These are phyloP conservation scores for Zymoseptoria brevis DNA, from an alignment of 2,329 filamentous ascomycete genomes.

Conservation along the genomic window DNA sequence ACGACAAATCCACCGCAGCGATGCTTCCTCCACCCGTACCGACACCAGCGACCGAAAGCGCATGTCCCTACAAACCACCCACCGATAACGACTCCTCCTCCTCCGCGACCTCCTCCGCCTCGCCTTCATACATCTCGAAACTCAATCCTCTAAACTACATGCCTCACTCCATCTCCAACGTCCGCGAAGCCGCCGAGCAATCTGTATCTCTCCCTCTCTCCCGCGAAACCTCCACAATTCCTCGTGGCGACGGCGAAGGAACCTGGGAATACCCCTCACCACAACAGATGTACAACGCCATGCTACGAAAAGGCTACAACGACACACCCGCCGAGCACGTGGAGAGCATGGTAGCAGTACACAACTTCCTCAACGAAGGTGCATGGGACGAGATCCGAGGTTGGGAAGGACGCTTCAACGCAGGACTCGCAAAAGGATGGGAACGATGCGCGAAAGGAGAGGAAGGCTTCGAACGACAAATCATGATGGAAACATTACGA, in stretches of 20 bases:
- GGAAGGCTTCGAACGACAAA: slow-evolving; percentile 24
- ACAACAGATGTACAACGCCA: slow-evolving; percentile 99
- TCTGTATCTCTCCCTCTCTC: slow-evolving; percentile 64
- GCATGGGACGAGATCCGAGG: slow-evolving; percentile 92
- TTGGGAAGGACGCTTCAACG: slow-evolving; percentile 81
- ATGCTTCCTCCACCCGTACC: slow-evolving; percentile 23
- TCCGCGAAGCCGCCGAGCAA: slow-evolving; percentile 61
- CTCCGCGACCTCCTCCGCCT: slow-evolving; percentile 30
- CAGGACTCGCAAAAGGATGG: slow-evolving; percentile 53
- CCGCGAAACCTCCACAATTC: slow-evolving; percentile 82
- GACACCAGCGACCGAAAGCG: slow-evolving; percentile 31
- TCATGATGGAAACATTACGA: slow-evolving; percentile 20
- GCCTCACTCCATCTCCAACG: slow-evolving; percentile 79
- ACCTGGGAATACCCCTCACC: slow-evolving; percentile 98
- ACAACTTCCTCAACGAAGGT: slow-evolving; percentile 97
- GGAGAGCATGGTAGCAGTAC: slow-evolving; percentile 92
- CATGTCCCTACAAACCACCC: slow-evolving; percentile 46
- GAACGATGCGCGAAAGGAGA: slow-evolving; percentile 27
- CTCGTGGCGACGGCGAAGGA: slow-evolving; percentile 64
- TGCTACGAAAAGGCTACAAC: slow-evolving; percentile 89
- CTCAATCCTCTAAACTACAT: slow-evolving; percentile 88
- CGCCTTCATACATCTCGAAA: slow-evolving; percentile 52
- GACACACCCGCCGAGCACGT: slow-evolving; percentile 91
- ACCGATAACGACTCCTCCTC: slow-evolving; percentile 29
- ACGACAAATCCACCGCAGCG: slow-evolving; percentile 38